A percentile compares a stretch with the other conserved stretches of the same genome.
phyloP scores from a whole-genome alignment of 805 yeast genomes.

The Lipomyces sp. region DNA sequence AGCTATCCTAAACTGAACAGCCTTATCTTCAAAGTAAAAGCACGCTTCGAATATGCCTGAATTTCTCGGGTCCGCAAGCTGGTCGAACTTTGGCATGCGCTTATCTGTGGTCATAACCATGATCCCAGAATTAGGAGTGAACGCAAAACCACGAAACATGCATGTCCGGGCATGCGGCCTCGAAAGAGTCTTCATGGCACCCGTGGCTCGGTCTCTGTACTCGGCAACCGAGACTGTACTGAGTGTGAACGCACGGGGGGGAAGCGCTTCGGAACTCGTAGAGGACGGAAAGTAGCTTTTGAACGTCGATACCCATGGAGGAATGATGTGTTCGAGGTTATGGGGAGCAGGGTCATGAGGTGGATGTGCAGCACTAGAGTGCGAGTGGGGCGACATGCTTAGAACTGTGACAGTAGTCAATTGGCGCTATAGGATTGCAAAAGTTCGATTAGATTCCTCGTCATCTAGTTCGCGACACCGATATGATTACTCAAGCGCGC shows the following conservation, averaged over 20 bases:
- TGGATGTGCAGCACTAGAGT: too few species aligned
- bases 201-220: neutral
- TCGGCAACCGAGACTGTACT: conserved; percentile 19
- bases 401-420: too few species aligned
- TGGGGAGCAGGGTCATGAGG: conserved; percentile 3
- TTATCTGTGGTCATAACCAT: conserved; percentile 23
- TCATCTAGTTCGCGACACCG: too few species aligned
- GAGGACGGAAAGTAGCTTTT: conserved; percentile 1
- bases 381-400: too few species aligned
- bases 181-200: conserved; percentile 1
- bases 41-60: conserved; percentile 26
- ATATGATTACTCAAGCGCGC: too few species aligned
- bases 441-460: too few species aligned
- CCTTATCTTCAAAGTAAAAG: conserved; percentile 20
- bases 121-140: conserved; percentile 22
- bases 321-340: conserved; percentile 11
- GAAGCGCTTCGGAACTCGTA: neutral
- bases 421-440: too few species aligned
- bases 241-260: conserved; percentile 20
- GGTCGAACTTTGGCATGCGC: conserved; percentile 25
- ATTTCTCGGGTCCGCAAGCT: conserved; percentile 4
- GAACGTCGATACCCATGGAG: conserved; percentile 26
- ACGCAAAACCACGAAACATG: conserved; percentile 27
- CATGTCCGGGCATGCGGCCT: conserved; percentile 27
- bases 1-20: conserved; percentile 22